Base-by-base conservation (phyloP, 73 alveolate species). In the Urostyla sp. region DNA sequence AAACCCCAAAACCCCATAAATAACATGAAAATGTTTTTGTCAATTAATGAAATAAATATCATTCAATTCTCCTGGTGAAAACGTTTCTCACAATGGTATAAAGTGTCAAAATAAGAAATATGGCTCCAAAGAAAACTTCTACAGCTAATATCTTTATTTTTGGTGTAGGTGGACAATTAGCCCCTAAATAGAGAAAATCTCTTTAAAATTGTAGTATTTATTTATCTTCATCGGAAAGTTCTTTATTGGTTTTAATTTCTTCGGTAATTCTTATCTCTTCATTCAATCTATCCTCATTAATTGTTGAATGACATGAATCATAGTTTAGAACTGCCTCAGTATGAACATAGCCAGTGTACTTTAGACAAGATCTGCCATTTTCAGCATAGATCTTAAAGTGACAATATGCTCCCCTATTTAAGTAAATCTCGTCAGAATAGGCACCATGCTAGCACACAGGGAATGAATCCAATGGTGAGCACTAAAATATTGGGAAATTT, bases 91-190 rank as follows among this genome's bases (percentile, higher is more conserved):
- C 31, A 7, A 59, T 34, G 20, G 32, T 59, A 34, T 59, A 59
- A 13, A 55, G 10, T 5, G 76, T 55, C 32, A 59, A 35, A 5
- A 59, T 34, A 20, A 59, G n/a, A 23, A 3, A 28, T 2, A 59
- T n/a, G 5, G 37, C 28, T 6, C 76, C 76, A 59, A 59, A 59
- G 16, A 59, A 34, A 8, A 55, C 10, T 5, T 35, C 15, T 28
- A 59, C 15, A 13, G 76, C 76, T 27, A 35, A 21, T 3, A 34
- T 8, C 37, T 59, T 59, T 8, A 59, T 55, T 31, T 5, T 59
- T 31, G 76, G 76, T 2, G 76, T 59, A 10, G 20, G 57, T 18
- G 76, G 76, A 21, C 76, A 59, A 15, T 13, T 3, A 59, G 76
- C 32, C 7, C 76, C 76, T 13, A 8, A 3, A 13, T 13, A 8